Evolutionary conservation across 805 yeast species (phyloP).

Genomic region (Candida krabiensis): DNA sequence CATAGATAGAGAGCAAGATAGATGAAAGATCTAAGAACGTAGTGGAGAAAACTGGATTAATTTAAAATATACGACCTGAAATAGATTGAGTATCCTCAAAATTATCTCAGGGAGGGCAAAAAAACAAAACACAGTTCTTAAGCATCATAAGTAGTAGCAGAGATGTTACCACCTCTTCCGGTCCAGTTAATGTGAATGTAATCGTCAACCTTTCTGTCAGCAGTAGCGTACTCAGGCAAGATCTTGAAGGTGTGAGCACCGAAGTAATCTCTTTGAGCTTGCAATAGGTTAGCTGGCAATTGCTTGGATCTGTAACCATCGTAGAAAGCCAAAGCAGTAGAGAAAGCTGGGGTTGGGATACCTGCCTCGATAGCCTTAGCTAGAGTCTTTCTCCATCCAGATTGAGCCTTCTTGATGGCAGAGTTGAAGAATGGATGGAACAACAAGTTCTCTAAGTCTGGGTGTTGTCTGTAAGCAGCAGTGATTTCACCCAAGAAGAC

Average conservation of each 20-base stretch:
- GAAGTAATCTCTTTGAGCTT: slow-evolving; percentile 99
- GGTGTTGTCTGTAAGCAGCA: slow-evolving; percentile 89
- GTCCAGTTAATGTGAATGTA: slow-evolving; percentile 99
- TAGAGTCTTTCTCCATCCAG: slow-evolving; percentile 91
- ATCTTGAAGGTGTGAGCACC: slow-evolving; percentile 99
- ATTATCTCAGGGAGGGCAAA: too few relatives aligned
- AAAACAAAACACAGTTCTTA: too few relatives aligned
- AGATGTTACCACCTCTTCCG: slow-evolving; percentile 96
- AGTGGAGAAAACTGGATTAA: neutral
- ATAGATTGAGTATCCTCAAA: too few relatives aligned
- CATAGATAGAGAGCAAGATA: too few relatives aligned
- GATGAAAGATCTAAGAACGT: neutral
- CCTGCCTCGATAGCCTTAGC: slow-evolving; percentile 79
- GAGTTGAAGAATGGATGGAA: slow-evolving; percentile 92
- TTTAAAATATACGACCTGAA: too few relatives aligned
- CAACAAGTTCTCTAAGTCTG: slow-evolving; percentile 91
- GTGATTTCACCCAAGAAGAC: slow-evolving; percentile 98
- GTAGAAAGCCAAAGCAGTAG: slow-evolving; percentile 96
- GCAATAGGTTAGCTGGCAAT: slow-evolving; percentile 96
- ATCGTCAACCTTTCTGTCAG: slow-evolving; percentile 70
- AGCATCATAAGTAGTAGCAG: slow-evolving; percentile 94
- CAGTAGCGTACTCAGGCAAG: slow-evolving; percentile 81
- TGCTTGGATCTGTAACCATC: slow-evolving; percentile 97
- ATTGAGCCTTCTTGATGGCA: slow-evolving; percentile 91
- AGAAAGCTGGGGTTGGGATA: slow-evolving; percentile 96